These are phyloP conservation scores for Daldinia loculata DNA, from an alignment of 495 filamentous ascomycete genomes.

Conservation along the genomic window DNA sequence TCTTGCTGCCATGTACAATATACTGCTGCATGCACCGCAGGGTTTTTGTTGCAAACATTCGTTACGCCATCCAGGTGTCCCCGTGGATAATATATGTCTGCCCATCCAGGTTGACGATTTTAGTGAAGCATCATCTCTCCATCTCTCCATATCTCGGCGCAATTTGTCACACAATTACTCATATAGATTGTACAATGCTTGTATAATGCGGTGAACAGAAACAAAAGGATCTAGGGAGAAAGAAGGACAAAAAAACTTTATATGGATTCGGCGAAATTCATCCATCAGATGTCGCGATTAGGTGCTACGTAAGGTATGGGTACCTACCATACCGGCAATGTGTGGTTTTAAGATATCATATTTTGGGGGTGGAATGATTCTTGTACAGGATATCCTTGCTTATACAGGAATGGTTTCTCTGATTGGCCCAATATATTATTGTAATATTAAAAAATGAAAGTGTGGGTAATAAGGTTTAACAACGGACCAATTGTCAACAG, in stretches of 20 bases:
- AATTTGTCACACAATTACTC: neutral
- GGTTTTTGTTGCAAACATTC: constrained; percentile 1
- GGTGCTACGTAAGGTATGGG: constrained; percentile 9
- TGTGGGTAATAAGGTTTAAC: no score
- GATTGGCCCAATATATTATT: no score
- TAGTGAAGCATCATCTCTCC: neutral
- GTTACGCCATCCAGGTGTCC: constrained; percentile 32
- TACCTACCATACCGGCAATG: no score
- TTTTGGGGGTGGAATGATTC: no score
- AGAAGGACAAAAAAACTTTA: constrained; percentile 13
- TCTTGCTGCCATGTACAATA: neutral
- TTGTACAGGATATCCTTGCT: no score
- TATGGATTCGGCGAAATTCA: constrained; percentile 32
- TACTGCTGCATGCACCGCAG: neutral
- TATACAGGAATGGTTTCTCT: no score
- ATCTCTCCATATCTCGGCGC: neutral
- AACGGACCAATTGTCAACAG: no score
- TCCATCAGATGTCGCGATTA: constrained; percentile 38
- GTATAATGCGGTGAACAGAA: constrained; percentile 30
- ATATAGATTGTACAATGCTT: constrained; percentile 3
- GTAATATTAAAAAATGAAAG: no score
- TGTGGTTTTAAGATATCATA: no score
- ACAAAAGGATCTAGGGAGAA: constrained; percentile 11
- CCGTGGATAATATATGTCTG: neutral
- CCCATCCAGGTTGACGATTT: neutral